Evolutionary conservation across 352 stramenopile species (phyloP).

Genomic region (Phytopythium litorale): DNA sequence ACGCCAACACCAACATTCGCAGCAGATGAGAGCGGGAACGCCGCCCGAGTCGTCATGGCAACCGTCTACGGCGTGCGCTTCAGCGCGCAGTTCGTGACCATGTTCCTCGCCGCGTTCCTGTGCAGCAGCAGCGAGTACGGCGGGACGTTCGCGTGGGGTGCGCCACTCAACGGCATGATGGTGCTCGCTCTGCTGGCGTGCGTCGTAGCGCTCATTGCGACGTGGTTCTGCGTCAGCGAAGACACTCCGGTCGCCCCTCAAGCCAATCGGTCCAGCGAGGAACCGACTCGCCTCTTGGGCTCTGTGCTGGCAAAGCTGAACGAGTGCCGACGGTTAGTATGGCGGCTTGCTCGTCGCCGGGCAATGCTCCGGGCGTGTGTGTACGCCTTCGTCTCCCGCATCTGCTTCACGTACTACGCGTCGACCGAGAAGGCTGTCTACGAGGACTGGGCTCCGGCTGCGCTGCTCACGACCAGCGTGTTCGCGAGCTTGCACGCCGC

Average conservation of each 20-base stretch:
- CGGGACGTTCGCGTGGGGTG: slow-evolving; percentile 43
- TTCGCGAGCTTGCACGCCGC: slow-evolving; percentile 42
- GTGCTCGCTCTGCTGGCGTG: slow-evolving; percentile 29
- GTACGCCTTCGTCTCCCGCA: slow-evolving; percentile 38
- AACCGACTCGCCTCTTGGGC: neutral
- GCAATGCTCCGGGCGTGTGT: slow-evolving; percentile 33
- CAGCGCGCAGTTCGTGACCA: slow-evolving; percentile 31
- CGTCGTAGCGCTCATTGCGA: slow-evolving; percentile 15
- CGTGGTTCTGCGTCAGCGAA: slow-evolving; percentile 35
- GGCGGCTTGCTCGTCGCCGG: slow-evolving; percentile 32
- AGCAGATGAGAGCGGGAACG: neutral
- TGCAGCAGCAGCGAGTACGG: slow-evolving; percentile 54
- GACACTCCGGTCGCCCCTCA: slow-evolving; percentile 9
- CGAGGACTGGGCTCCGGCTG: slow-evolving; percentile 43
- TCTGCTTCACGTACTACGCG: slow-evolving; percentile 64
- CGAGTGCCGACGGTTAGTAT: slow-evolving; percentile 19
- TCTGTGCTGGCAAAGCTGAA: neutral
- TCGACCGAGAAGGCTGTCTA: slow-evolving; percentile 53
- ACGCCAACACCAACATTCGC: neutral
- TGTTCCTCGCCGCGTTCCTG: slow-evolving; percentile 41
- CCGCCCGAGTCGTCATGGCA: slow-evolving; percentile 21
- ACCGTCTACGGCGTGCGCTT: slow-evolving; percentile 36
- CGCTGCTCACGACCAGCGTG: slow-evolving; percentile 37
- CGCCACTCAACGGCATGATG: slow-evolving; percentile 42
- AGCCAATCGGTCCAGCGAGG: neutral